phyloP scores from a whole-genome alignment of 306 rosid species.

The Pueraria montana region DNA sequence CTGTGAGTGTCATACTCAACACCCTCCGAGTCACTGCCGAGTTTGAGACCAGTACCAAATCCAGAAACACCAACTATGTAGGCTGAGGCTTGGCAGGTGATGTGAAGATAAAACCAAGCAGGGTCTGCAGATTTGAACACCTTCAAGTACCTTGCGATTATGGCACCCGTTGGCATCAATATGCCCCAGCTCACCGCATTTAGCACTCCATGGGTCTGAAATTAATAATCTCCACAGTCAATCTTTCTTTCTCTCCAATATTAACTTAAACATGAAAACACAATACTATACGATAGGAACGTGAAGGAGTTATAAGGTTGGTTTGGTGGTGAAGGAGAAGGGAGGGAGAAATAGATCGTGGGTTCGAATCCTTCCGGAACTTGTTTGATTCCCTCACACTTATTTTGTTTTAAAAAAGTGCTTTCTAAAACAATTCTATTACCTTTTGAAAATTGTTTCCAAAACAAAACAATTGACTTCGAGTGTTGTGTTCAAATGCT shows the following conservation, averaged over 20 bases:
- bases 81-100: slow-evolving; percentile 83
- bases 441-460: not conserved
- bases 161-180: slow-evolving; percentile 76
- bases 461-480: not conserved
- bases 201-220: slow-evolving; percentile 80
- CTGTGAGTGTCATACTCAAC: slow-evolving; percentile 53
- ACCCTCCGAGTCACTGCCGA: slow-evolving; percentile 69
- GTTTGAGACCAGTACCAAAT: slow-evolving; percentile 84
- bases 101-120: slow-evolving; percentile 92
- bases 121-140: slow-evolving; percentile 88
- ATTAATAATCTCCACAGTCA: slow-evolving; percentile 12
- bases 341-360: too few relatives aligned
- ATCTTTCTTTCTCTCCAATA: not conserved
- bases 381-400: too few relatives aligned
- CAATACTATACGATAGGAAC: not conserved
- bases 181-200: slow-evolving; percentile 88
- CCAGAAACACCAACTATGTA: slow-evolving; percentile 86
- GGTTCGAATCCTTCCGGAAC: too few relatives aligned
- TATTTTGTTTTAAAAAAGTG: too few relatives aligned
- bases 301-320: too few relatives aligned
- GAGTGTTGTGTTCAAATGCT: not conserved
- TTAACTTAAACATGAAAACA: not conserved
- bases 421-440: too few relatives aligned
- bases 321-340: too few relatives aligned
- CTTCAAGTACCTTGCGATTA: slow-evolving; percentile 82